These are phyloP conservation scores for Polytrichum commune DNA, from an alignment of 225 moss, liverwort and hornwort genomes.

Conservation along the genomic window DNA sequence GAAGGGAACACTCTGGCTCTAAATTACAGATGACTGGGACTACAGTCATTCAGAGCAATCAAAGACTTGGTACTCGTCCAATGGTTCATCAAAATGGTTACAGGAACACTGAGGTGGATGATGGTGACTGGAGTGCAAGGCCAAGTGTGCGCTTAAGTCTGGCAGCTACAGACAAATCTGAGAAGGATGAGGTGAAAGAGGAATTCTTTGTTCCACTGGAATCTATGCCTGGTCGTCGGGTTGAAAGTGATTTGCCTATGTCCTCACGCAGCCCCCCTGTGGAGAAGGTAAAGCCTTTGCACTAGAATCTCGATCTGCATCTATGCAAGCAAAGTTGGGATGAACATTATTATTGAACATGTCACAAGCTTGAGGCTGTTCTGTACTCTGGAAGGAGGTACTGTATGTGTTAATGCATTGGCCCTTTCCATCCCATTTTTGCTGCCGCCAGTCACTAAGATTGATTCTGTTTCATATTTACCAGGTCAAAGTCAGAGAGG, in stretches of 20 bases:
- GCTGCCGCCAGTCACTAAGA: no score
- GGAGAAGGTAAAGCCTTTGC: conserved; percentile 28
- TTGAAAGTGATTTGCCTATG: conserved; percentile 29
- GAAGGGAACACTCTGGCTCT: background rate
- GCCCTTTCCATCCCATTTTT: no score
- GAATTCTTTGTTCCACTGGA: conserved; percentile 46
- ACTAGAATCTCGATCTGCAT: background rate
- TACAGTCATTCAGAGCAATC: background rate
- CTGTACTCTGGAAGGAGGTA: background rate
- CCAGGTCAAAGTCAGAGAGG: conserved; percentile 15
- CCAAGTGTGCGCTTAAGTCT: conserved; percentile 16
- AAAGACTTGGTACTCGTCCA: background rate
- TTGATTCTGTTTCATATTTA: no score
- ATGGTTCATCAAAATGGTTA: conserved; percentile 10
- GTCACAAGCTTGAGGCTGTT: background rate
- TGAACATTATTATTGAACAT: background rate
- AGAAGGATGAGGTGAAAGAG: conserved; percentile 37
- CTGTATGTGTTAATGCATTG: no score
- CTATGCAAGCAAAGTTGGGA: background rate
- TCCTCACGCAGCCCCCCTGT: conserved; percentile 36
- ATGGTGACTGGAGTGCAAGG: conserved; percentile 10
- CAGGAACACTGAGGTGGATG: conserved; percentile 24
- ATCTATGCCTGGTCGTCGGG: conserved; percentile 27
- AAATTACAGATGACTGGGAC: background rate
- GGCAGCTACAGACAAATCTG: conserved; percentile 29